Conservation (phyloP, 208 protist species). For the Trypanosoma boissoni region DNA sequence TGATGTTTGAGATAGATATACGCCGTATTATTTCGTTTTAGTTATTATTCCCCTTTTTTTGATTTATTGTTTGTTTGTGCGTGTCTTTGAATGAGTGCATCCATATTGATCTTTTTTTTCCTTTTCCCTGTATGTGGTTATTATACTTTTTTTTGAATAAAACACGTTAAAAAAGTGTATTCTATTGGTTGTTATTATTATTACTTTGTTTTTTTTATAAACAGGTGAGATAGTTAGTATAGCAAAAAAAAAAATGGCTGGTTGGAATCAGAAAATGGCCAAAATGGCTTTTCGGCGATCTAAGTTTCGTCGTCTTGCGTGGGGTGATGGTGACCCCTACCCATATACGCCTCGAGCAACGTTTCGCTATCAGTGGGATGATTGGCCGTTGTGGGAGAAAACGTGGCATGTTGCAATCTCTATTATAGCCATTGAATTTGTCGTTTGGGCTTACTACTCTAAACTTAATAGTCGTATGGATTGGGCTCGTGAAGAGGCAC, state of each 20-base stretch:
- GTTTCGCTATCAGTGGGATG: constrained; percentile 89
- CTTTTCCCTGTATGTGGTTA: constrained; percentile 12
- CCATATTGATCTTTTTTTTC: no score
- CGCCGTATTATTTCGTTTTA: no score
- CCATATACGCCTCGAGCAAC: constrained; percentile 87
- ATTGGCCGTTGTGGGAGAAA: constrained; percentile 91
- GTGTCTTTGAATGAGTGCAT: no score
- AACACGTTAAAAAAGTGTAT: neutral
- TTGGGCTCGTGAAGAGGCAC: constrained; percentile 86
- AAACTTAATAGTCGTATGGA: constrained; percentile 84
- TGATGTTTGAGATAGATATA: no score
- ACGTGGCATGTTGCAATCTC: constrained; percentile 70
- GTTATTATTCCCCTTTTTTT: no score
- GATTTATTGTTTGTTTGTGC: no score
- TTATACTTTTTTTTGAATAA: constrained; percentile 18
- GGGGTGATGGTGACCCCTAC: constrained; percentile 88
- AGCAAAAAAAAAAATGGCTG: constrained; percentile 37
- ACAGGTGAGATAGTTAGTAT: neutral
- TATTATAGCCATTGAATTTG: constrained; percentile 69
- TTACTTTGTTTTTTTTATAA: constrained; percentile 14
- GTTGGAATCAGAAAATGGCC: constrained; percentile 90
- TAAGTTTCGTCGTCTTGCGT: constrained; percentile 85
- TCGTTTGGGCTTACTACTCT: constrained; percentile 82
- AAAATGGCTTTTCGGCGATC: constrained; percentile 87
- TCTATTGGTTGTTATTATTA: constrained; percentile 2